Percentiles rank a stretch among this genome's conserved stretches.
phyloP scores from a whole-genome alignment of 805 yeast genomes.

The Metschnikowia shivogae region DNA sequence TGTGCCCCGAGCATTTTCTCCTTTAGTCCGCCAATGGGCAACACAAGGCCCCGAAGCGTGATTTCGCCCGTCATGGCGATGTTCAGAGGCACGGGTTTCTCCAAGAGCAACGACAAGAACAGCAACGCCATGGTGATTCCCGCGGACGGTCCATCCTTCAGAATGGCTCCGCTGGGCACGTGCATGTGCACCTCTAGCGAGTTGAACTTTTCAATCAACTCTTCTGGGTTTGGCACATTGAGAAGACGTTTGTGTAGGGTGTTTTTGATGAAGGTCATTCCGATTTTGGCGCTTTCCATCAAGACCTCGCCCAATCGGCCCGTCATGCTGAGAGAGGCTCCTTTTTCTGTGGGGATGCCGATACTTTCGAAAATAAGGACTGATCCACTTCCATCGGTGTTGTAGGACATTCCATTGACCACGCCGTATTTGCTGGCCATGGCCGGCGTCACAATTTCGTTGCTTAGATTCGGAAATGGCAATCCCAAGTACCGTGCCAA shows the following conservation, averaged over 20 bases:
- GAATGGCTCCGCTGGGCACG: constrained; percentile 47
- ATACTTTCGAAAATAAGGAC: constrained; percentile 75
- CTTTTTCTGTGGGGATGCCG: constrained; percentile 47
- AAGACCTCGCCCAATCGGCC: constrained; percentile 82
- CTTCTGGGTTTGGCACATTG: constrained; percentile 27
- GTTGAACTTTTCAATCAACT: constrained; percentile 42
- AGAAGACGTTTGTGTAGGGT: constrained; percentile 36
- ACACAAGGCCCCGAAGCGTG: constrained; percentile 69
- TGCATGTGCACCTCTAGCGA: constrained; percentile 54
- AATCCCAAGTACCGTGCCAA: constrained; percentile 67
- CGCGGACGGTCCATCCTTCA: constrained; percentile 49
- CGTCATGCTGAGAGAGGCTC: constrained; percentile 53
- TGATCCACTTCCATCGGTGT: constrained; percentile 82
- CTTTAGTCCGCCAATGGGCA: constrained; percentile 79
- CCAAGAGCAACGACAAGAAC: constrained; percentile 41
- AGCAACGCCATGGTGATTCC: constrained; percentile 49
- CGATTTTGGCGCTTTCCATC: constrained; percentile 77
- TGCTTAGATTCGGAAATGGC: constrained; percentile 41
- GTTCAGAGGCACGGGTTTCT: constrained; percentile 41
- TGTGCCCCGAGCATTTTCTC: constrained; percentile 81
- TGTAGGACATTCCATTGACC: constrained; percentile 85
- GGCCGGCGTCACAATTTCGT: constrained; percentile 39
- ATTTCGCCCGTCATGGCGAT: constrained; percentile 88
- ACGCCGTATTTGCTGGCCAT: constrained; percentile 60
- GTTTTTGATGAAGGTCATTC: constrained; percentile 65